phyloP scores from a whole-genome alignment of 441 rosid species.

The Eutrema salsugineum region DNA sequence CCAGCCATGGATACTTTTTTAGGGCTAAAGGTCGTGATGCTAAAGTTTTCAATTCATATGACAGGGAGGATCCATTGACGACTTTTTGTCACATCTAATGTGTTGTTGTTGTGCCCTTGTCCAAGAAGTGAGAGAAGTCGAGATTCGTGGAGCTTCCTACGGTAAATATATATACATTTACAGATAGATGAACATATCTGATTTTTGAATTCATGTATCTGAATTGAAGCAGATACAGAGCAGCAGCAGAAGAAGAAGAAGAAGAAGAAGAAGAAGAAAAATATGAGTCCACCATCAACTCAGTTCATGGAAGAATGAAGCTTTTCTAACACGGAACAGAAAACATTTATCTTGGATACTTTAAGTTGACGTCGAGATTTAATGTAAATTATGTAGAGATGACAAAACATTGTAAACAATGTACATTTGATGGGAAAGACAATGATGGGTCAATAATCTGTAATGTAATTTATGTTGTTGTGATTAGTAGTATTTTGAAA shows the following conservation, averaged over 20 bases:
- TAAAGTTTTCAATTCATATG: not conserved
- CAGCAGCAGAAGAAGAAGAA: slow-evolving; percentile 27
- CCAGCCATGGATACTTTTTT: not conserved
- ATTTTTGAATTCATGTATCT: not conserved
- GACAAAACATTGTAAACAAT: not conserved
- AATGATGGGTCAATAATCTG: not conserved
- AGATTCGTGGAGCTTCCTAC: slow-evolving; percentile 54
- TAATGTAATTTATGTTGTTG: not conserved
- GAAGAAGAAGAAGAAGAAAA: slow-evolving; percentile 29
- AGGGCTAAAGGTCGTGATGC: not conserved
- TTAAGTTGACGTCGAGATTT: not conserved
- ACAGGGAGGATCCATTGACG: slow-evolving; percentile 90
- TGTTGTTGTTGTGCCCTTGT: slow-evolving; percentile 96
- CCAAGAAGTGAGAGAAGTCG: slow-evolving; percentile 93
- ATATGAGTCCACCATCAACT: slow-evolving; percentile 69
- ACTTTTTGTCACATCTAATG: slow-evolving; percentile 89
- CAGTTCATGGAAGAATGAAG: slow-evolving; percentile 79
- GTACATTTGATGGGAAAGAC: not conserved
- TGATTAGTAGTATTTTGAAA: not conserved
- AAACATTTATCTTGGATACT: not conserved
- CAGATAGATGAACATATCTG: not conserved
- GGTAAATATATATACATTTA: slow-evolving; percentile 34
- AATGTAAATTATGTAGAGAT: not conserved
- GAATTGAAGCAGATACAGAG: not conserved
- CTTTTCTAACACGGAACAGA: not conserved